A percentile compares a stretch with the other conserved stretches of the same genome.
phyloP scores from a whole-genome alignment of 192 early-diverging fungal species.

The Obelidium mucronatum region DNA sequence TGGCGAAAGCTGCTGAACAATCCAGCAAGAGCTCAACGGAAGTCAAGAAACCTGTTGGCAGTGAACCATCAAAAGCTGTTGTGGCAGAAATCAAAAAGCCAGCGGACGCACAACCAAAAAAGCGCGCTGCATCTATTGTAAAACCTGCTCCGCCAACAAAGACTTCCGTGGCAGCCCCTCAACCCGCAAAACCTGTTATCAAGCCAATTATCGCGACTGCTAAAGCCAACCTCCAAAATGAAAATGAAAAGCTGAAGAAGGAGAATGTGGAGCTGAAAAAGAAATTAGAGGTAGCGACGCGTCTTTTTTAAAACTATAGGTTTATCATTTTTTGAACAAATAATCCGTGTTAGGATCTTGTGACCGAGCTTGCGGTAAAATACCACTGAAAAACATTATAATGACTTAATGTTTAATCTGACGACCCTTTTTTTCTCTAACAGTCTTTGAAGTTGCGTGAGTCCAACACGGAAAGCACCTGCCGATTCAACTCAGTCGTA shows the following conservation, averaged over 20 bases:
- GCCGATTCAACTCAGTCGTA: neutral
- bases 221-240: no score
- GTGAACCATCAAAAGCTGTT: neutral
- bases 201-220: no score
- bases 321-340: neutral
- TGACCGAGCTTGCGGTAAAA: neutral
- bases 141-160: neutral
- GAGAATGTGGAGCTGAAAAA: slow-evolving; percentile 10
- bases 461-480: neutral
- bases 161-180: neutral
- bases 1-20: neutral
- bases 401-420: no score
- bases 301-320: neutral
- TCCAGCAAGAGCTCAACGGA: neutral
- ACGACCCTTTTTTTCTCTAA: neutral
- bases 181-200: no score
- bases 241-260: slow-evolving; percentile 22
- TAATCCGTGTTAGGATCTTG: neutral
- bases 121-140: neutral
- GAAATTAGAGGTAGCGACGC: slow-evolving; percentile 18
- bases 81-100: no score
- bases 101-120: neutral
- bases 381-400: neutral
- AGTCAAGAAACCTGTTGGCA: neutral
- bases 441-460: neutral